phyloP scores from a whole-genome alignment of 2,329 filamentous ascomycete genomes.

The Aspergillus alliaceus region DNA sequence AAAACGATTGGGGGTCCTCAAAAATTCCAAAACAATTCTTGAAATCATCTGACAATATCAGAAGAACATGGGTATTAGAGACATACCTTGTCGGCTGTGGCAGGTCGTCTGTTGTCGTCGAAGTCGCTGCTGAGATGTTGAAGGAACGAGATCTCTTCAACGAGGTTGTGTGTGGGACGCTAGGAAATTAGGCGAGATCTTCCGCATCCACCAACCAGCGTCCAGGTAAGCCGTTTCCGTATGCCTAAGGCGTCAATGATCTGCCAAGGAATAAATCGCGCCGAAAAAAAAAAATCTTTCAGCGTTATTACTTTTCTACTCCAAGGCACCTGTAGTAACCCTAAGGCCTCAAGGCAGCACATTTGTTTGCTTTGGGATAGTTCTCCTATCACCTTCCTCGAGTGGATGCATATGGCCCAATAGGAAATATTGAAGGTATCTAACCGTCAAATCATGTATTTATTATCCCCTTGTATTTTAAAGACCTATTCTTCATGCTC shows the following conservation, averaged over 20 bases:
- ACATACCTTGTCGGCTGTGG: slow-evolving; percentile 47
- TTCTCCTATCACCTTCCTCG: neutral
- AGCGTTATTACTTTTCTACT: neutral
- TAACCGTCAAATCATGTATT: neutral
- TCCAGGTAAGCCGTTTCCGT: neutral
- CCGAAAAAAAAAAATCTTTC: neutral
- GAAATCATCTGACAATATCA: neutral
- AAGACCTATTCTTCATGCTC: neutral
- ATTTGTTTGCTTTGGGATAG: neutral
- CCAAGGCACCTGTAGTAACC: neutral
- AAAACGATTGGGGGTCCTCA: neutral
- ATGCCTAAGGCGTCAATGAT: slow-evolving; percentile 13
- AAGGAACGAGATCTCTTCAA: slow-evolving; percentile 30
- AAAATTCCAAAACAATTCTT: neutral
- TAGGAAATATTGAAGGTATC: neutral
- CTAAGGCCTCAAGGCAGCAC: slow-evolving; percentile 13
- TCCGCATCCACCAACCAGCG: slow-evolving; percentile 23
- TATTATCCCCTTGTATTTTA: neutral
- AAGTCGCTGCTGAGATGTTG: slow-evolving; percentile 41
- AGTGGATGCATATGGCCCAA: neutral
- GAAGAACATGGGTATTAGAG: slow-evolving; percentile 1
- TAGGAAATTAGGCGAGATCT: slow-evolving; percentile 42
- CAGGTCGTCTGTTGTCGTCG: slow-evolving; percentile 45
- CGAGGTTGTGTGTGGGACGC: slow-evolving; percentile 45
- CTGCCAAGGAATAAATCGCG: neutral